Percentiles rank a stretch among this genome's conserved stretches.
Conservation (phyloP, 2,329 filamentous ascomycete genomes). For the Ophiosphaerella narmari region DNA sequence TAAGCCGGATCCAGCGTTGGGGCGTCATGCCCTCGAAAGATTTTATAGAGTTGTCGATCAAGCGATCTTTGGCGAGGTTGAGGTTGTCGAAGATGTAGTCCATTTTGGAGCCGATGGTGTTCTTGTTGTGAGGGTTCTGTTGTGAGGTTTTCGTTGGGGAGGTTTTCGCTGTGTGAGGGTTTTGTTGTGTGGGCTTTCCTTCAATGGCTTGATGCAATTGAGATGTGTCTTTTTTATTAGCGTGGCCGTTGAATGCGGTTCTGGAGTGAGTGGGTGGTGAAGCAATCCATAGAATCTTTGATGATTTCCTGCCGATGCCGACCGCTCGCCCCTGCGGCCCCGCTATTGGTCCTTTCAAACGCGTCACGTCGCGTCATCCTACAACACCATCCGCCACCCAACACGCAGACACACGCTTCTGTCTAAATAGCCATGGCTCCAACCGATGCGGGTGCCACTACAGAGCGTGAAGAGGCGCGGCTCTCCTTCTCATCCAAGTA, state of each 20-base stretch:
- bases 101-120: not conserved
- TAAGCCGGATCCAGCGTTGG: conserved; percentile 65
- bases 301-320: not conserved
- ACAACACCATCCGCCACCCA: not conserved
- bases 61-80: conserved; percentile 42
- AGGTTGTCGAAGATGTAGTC: conserved; percentile 27
- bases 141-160: too few relatives aligned
- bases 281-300: not conserved
- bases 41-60: conserved; percentile 48
- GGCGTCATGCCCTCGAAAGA: conserved; percentile 51
- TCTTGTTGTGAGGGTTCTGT: too few relatives aligned
- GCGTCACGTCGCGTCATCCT: conserved; percentile 27
- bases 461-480: conserved; percentile 41
- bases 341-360: conserved; percentile 12
- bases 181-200: too few relatives aligned
- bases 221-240: not conserved
- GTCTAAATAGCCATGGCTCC: conserved; percentile 26
- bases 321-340: conserved; percentile 16
- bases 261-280: not conserved
- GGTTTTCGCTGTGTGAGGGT: too few relatives aligned
- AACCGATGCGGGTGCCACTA: conserved; percentile 25
- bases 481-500: not conserved
- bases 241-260: too few relatives aligned
- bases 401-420: not conserved
- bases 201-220: not conserved